These are phyloP conservation scores for Pseudozyma hubeiensis DNA, from an alignment of 1,284 basidiomycete species.

Conservation along the genomic window DNA sequence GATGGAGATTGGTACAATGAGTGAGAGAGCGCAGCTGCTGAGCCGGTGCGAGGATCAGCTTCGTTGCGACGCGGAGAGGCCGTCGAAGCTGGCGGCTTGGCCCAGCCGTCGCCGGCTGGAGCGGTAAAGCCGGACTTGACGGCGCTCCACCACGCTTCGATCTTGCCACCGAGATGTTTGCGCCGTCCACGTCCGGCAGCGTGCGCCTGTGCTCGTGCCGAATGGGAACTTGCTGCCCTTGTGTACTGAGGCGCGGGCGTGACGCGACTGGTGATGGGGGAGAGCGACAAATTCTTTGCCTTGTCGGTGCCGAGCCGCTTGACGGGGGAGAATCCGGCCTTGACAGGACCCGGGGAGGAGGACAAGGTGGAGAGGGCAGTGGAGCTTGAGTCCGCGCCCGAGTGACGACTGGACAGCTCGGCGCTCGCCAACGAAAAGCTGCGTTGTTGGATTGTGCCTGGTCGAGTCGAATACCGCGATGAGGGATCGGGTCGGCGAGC, in stretches of 20 bases:
- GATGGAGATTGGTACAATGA: constrained; percentile 36
- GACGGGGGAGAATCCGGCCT: constrained; percentile 35
- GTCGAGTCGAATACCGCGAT: constrained; percentile 21
- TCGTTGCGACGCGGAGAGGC: constrained; percentile 23
- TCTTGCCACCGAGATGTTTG: constrained; percentile 60
- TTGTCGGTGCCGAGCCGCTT: constrained; percentile 45
- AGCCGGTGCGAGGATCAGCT: constrained; percentile 10
- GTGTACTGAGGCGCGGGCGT: constrained; percentile 38
- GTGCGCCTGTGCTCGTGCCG: constrained; percentile 32
- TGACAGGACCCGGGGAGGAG: constrained; percentile 29
- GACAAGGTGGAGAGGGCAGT: constrained; percentile 16
- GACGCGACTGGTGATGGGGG: constrained; percentile 55
- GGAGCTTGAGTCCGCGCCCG: constrained; percentile 8
- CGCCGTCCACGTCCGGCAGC: constrained; percentile 42
- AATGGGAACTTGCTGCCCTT: constrained; percentile 24
- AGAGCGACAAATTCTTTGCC: constrained; percentile 53
- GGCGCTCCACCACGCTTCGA: constrained; percentile 66
- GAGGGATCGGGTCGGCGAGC: constrained; percentile 30
- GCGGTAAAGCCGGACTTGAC: constrained; percentile 63
- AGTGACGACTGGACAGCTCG: constrained; percentile 24
- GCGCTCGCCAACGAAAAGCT: constrained; percentile 47
- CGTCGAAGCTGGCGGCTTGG: constrained; percentile 13
- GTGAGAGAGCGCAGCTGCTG: constrained; percentile 35
- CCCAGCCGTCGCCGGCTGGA: constrained; percentile 29
- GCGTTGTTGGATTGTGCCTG: constrained; percentile 21